Base-by-base conservation (phyloP, 2,329 filamentous ascomycete genomes). In the Pseudocercospora vitis region DNA sequence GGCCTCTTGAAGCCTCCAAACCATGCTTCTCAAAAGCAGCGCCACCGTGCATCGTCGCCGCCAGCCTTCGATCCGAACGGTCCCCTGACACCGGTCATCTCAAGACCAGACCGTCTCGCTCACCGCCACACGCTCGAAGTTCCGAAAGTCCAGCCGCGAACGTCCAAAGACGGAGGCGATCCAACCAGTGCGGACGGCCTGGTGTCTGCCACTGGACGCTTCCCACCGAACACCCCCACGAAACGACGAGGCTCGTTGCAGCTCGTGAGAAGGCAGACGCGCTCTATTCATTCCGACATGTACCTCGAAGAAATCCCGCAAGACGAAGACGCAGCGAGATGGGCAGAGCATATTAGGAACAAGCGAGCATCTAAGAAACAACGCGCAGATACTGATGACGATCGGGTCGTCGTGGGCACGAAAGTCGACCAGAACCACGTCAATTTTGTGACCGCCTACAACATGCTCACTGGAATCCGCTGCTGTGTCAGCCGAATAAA, bases 401-500 rank as follows among this genome's bases (percentile, higher is more conserved):
- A 97, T 65, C 74, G 82, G 23, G 92, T 99, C 7, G 81, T 97
- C 26, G 91, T 99, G 14, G 94, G 94, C 55, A 99, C 90, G 54
- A 97, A 96, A 75, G 94, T 99, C 48, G 94, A 99, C 70, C 91
- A 97, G 76, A 88, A 89, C 66, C 94, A 99, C 71, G 60, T 61
- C 35, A 97, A 97, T 72, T 99, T 89, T 86, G 91, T 95, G 39
- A 96, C 91, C 1, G 94, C 94, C 55, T 99, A 99, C 78, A 99
- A 99, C 74, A 99, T 99, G 94, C 81, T 99, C 75, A 99, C 94
- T 32, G 94, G 94, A 59, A 99, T 99, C 70, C 91, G 94, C 52
- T 96, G 97, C 66, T 91, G 90, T 37, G 94, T 99, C 21, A 97
- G 91, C 59, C 82, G 94, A 65, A 96, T 91, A 52, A 97, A 99